Base-by-base conservation (phyloP, 2,329 filamentous ascomycete species). In the Aspergillus unguis region DNA sequence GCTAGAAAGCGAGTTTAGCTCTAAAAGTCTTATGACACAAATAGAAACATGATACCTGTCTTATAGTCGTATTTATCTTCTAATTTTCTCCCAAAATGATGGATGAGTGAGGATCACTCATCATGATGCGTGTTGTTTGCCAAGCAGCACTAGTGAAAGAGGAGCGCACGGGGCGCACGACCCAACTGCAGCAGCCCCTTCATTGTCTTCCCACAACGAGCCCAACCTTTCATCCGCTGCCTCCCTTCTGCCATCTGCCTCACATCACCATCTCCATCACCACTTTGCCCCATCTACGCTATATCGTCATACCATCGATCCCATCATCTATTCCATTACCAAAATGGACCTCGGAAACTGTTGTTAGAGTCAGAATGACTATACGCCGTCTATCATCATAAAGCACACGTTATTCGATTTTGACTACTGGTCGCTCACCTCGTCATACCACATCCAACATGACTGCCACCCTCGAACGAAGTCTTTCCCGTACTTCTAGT, bases 401-500 rank as follows among this genome's bases (percentile, higher is more conserved):
- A 27, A 46, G 4, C 26, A 10, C 32, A 7, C 11, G 28, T 29
- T 38, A 6, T 4, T 35, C 44, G 28, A 44, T 35, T 32, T 40
- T 29, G 31, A 37, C 47, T 44, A 32, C 52, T 45, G 48, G 49
- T 37, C 17, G 17, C 17, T 17, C 17, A 17, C 17, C 3, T 31
- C 25, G 32, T 28, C 26, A 37, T 29, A n/a, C 28, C 44, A 29
- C 41, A n/a, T 29, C 28, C 57, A 61, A 55, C 54, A 71, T 69
- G 66, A 69, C 68, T 43, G 58, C 65, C 33, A 69, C 64, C 11
- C 64, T 70, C 8, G 71, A 71, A 62, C 65, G 67, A 56, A 68
- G 65, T 60, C 64, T 69, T 50, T 70, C 68, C 55, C 64, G 69
- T 57, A 65, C 70, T 29, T 70, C 70, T 48, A 71, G 65, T 61